Conservation (phyloP, 495 filamentous ascomycete species). For the Monascus purpureus region DNA sequence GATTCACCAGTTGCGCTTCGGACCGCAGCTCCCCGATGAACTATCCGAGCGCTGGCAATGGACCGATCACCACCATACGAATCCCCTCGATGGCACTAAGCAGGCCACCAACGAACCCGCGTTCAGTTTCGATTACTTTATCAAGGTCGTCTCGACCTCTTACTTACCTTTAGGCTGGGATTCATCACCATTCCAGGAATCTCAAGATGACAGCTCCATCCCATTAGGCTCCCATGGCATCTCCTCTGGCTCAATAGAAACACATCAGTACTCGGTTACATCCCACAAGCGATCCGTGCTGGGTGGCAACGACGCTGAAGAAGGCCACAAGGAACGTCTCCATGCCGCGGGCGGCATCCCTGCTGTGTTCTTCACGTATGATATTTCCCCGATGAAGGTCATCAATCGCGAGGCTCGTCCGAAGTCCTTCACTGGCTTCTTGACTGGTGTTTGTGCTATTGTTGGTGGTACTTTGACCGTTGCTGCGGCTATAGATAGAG, state of each 20-base stretch:
- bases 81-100: conserved; percentile 74
- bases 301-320: conserved; percentile 68
- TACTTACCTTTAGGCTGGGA: conserved; percentile 86
- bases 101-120: conserved; percentile 68
- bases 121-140: conserved; percentile 98
- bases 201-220: conserved; percentile 28
- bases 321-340: conserved; percentile 79
- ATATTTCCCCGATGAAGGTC: conserved; percentile 99
- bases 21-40: conserved; percentile 72
- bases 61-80: conserved; percentile 83
- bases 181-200: conserved; percentile 29
- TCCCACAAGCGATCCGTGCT: conserved; percentile 76
- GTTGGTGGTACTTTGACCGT: conserved; percentile 94
- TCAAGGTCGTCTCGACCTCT: conserved; percentile 93
- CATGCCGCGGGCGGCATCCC: conserved; percentile 87
- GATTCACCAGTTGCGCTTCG: conserved; percentile 88
- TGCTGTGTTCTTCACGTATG: conserved; percentile 96
- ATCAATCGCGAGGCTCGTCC: conserved; percentile 85
- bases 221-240: conserved; percentile 48
- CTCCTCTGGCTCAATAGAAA: conserved; percentile 56
- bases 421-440: conserved; percentile 78
- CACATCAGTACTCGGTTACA: conserved; percentile 95
- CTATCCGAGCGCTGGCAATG: conserved; percentile 55
- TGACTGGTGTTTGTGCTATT: conserved; percentile 87
- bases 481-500: conserved; percentile 83